Evolutionary conservation across 2,329 filamentous ascomycete species (phyloP), one percentile per base, ranked within the genome.

Genomic region (Ophiostoma himal-ulmi): DNA sequence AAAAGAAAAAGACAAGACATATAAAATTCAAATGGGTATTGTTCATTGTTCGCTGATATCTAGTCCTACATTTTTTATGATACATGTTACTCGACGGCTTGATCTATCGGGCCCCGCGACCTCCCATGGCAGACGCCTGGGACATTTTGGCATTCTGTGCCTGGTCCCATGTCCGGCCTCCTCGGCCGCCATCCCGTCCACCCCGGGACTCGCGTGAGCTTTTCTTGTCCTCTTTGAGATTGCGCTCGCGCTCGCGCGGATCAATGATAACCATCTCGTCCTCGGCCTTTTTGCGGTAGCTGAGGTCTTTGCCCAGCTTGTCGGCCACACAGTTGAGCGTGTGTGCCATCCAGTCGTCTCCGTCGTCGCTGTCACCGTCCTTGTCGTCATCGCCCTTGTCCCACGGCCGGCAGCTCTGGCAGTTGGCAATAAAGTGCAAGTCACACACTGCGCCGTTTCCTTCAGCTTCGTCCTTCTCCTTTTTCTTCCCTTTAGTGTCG

Each of bases 211-310:
- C 88, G 72, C 85, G 83, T 73, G 86, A 84, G 13, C 85, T 85
- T 74, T 82, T 87, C 77, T 86, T 88, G 76, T 87, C 86, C 72
- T 89, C 86, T 77, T 88, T 84, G 54, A 96, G 82, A 54, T 90
- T 90, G 77, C 87, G 89, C 64, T 91, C 90, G 78, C 92, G 93
- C 78, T 94, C 92, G 70, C 92, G 83, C 1, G 94, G 94, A 81
- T 99, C 95, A 79, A 98, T 97, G 3, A 98, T 93, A 65, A 96
- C 87, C 62, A 97, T 79, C 76, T 97, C 92, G 71, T 97, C 93
- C 76, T 95, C 93, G 69, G 94, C 94, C 79, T 95, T 94, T 80
- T 88, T 90, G 77, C 94, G 92, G 85, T 95, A 97, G 69, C 87
- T 92, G 69, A 98, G 80, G 79, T 98, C 92, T 78, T 98, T 98